Percentiles rank a stretch among this genome's conserved stretches.
Conservation (phyloP, 495 filamentous ascomycete genomes). For the Mytilinidion resinicola region DNA sequence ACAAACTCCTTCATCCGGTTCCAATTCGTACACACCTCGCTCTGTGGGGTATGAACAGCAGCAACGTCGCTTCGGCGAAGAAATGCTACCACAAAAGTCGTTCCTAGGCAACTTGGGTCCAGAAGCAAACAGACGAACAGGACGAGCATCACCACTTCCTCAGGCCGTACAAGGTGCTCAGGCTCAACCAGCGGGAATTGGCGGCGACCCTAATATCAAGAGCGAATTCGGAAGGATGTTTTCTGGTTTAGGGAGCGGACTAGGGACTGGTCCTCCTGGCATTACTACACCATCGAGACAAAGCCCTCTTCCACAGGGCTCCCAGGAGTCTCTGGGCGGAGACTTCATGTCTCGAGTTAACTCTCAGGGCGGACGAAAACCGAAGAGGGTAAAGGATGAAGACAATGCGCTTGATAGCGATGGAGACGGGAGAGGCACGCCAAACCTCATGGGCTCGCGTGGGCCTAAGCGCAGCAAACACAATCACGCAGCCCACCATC, state of each 20-base stretch:
- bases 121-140: constrained; percentile 56
- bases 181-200: constrained; percentile 64
- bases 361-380: constrained; percentile 53
- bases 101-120: constrained; percentile 48
- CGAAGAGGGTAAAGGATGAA: constrained; percentile 49
- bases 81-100: constrained; percentile 24
- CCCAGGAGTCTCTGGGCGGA: constrained; percentile 1
- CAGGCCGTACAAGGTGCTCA: constrained; percentile 91
- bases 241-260: constrained; percentile 80
- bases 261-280: constrained; percentile 50
- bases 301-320: constrained; percentile 42
- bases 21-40: constrained; percentile 10
- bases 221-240: constrained; percentile 89
- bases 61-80: constrained; percentile 26
- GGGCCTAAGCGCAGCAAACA: constrained; percentile 43
- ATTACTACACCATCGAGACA: constrained; percentile 50
- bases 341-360: constrained; percentile 25
- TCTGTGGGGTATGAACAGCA: constrained; percentile 22
- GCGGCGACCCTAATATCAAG: constrained; percentile 78
- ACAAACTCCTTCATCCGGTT: constrained; percentile 19
- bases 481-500: constrained; percentile 41
- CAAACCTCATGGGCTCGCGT: constrained; percentile 45
- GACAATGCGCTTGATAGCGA: constrained; percentile 50
- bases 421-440: constrained; percentile 52
- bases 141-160: constrained; percentile 69